Percentiles rank a stretch among this genome's conserved stretches.
Conservation (phyloP, 305 asterid species). For the Plantago coronopus region DNA sequence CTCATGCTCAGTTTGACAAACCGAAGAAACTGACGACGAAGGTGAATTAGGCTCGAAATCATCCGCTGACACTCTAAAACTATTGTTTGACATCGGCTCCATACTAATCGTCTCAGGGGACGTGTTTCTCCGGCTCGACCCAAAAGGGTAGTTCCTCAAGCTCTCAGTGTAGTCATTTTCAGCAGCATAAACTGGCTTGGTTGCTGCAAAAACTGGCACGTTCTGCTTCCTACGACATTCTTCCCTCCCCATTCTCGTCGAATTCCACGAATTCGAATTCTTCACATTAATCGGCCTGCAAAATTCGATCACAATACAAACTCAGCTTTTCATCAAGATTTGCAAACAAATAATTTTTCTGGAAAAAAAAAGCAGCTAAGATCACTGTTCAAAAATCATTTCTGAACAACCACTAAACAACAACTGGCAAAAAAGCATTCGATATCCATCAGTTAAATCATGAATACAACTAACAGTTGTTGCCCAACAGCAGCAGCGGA, state of each 20-base stretch:
- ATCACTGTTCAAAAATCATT: neutral
- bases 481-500: neutral
- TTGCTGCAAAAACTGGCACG: constrained; percentile 35
- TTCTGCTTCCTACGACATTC: constrained; percentile 26
- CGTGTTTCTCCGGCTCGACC: constrained; percentile 42
- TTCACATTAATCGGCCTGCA: constrained; percentile 59
- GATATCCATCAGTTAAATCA: neutral
- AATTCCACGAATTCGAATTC: constrained; percentile 35
- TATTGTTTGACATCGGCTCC: constrained; percentile 47
- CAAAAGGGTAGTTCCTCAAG: constrained; percentile 36
- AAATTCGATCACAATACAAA: neutral
- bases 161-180: constrained; percentile 31
- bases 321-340: neutral
- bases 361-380: no score
- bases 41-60: constrained; percentile 50
- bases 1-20: constrained; percentile 33
- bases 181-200: constrained; percentile 19
- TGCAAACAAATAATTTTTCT: neutral
- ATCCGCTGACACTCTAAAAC: constrained; percentile 46
- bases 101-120: constrained; percentile 60
- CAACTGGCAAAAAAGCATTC: constrained; percentile 14
- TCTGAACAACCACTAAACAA: neutral
- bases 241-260: constrained; percentile 26
- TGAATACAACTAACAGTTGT: constrained; percentile 11
- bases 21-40: constrained; percentile 50